phyloP scores from a whole-genome alignment of 2,329 filamentous ascomycete genomes.

The Colletotrichum sidae region DNA sequence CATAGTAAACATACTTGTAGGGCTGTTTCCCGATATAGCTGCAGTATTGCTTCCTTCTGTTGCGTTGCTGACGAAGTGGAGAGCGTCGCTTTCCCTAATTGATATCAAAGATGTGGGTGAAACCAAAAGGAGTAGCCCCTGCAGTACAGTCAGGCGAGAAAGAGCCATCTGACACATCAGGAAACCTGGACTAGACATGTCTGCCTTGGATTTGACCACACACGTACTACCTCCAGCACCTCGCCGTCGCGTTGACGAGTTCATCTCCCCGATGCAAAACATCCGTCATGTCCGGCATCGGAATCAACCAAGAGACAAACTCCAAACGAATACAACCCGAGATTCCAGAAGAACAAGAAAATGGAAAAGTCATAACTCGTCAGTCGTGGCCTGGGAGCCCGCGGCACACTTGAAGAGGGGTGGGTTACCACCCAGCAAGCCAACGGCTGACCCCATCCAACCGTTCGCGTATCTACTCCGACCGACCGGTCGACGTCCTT shows the following conservation, averaged over 20 bases:
- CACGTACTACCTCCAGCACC: too few species aligned
- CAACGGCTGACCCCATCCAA: background rate
- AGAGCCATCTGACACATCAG: background rate
- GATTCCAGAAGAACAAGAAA: background rate
- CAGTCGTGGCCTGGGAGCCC: background rate
- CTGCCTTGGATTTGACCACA: too few species aligned
- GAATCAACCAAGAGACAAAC: too few species aligned
- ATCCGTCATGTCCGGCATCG: too few species aligned
- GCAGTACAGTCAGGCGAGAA: constrained; percentile 9
- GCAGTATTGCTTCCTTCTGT: constrained; percentile 2
- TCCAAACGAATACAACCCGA: background rate
- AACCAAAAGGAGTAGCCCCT: constrained; percentile 22
- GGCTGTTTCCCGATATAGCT: constrained; percentile 16
- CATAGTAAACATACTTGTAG: background rate
- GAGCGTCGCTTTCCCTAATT: constrained; percentile 8
- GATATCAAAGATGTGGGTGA: constrained; percentile 10
- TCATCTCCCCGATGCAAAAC: too few species aligned
- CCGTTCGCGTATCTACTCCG: too few species aligned
- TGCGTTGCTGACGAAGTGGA: constrained; percentile 20
- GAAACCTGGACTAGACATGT: background rate
- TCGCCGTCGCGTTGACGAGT: too few species aligned
- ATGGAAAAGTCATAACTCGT: background rate
- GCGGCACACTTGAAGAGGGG: constrained; percentile 11
- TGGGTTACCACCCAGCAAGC: background rate
- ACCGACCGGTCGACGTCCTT: too few species aligned